Evolutionary conservation across 768 basidiomycete species (phyloP).

Genomic region (Mycena alexandri): DNA sequence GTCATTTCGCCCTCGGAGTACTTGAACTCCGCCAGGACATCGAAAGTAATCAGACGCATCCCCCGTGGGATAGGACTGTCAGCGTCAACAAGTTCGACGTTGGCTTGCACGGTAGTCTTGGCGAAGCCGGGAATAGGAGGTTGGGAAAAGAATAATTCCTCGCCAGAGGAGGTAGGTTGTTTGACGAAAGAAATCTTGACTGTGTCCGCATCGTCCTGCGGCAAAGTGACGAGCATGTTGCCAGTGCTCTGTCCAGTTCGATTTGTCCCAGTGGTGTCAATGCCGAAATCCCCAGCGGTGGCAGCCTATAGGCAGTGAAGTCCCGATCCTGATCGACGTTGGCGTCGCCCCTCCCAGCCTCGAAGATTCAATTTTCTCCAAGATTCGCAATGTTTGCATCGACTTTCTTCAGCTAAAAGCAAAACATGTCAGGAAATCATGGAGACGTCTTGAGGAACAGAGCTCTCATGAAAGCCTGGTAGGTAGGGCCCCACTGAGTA

Average conservation of each 20-base stretch:
- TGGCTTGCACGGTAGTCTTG: slow-evolving; percentile 4
- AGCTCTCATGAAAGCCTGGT: slow-evolving; percentile 31
- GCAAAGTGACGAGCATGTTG: slow-evolving; percentile 20
- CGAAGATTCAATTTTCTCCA: slow-evolving; percentile 33
- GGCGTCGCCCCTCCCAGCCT: slow-evolving; percentile 34
- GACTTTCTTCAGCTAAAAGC: slow-evolving; percentile 30
- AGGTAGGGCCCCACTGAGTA: slow-evolving; percentile 35
- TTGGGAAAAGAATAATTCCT: slow-evolving; percentile 7
- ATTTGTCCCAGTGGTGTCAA: slow-evolving; percentile 12
- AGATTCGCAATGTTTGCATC: slow-evolving; percentile 31
- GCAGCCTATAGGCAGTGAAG: slow-evolving; percentile 32
- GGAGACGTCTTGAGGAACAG: not conserved
- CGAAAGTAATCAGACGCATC: slow-evolving; percentile 26
- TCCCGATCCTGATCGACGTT: slow-evolving; percentile 35
- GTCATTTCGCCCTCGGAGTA: slow-evolving; percentile 32
- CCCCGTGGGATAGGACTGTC: slow-evolving; percentile 28
- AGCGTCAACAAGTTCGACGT: slow-evolving; percentile 28
- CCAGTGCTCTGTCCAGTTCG: not conserved
- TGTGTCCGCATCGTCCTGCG: slow-evolving; percentile 6
- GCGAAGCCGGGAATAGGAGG: slow-evolving; percentile 27
- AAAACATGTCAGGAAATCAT: not conserved
- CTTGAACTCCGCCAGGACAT: slow-evolving; percentile 18
- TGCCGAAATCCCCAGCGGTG: slow-evolving; percentile 31
- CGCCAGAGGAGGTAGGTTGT: not conserved
- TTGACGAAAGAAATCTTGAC: slow-evolving; percentile 25